A percentile compares a stretch with the other conserved stretches of the same genome.
These are phyloP conservation scores for Penicillium hordei DNA, from an alignment of 2,329 filamentous ascomycete species.

Conservation along the genomic window DNA sequence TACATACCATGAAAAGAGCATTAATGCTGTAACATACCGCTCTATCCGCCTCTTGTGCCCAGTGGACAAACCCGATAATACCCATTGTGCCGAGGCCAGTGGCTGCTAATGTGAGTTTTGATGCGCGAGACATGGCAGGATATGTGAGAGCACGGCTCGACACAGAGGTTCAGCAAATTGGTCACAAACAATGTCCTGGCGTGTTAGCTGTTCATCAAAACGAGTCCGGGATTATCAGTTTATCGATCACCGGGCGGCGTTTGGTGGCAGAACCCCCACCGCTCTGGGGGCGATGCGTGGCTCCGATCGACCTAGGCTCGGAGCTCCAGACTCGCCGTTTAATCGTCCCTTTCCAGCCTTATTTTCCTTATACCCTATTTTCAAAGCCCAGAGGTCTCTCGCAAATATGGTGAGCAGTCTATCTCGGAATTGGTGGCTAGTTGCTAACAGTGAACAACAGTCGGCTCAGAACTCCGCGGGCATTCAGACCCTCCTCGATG, in stretches of 20 bases:
- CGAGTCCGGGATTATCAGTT: constrained; percentile 26
- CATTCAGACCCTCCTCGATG: constrained; percentile 98
- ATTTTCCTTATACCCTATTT: constrained; percentile 11
- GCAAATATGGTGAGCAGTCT: constrained; percentile 32
- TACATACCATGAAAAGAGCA: neutral
- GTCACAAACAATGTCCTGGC: neutral
- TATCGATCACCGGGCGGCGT: constrained; percentile 30
- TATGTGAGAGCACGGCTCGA: neutral
- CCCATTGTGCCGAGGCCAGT: constrained; percentile 73
- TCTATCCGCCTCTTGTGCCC: constrained; percentile 80
- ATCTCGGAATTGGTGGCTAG: neutral
- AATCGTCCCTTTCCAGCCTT: constrained; percentile 18
- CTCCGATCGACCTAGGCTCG: constrained; percentile 26
- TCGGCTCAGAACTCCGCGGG: constrained; percentile 97
- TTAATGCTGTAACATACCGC: constrained; percentile 56
- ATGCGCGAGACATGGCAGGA: constrained; percentile 77
- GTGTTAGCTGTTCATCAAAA: constrained; percentile 5
- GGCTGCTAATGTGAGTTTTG: constrained; percentile 77
- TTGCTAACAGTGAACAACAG: constrained; percentile 49
- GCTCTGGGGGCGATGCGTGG: constrained; percentile 35
- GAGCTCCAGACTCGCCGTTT: constrained; percentile 30
- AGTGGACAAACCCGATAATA: constrained; percentile 85
- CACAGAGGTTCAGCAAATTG: neutral
- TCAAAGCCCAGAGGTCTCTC: constrained; percentile 12
- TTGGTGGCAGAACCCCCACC: constrained; percentile 37